A percentile compares a stretch with the other conserved stretches of the same genome.
Evolutionary conservation across 495 filamentous ascomycete species (phyloP).

Genomic region (Aspergillus homomorphus): DNA sequence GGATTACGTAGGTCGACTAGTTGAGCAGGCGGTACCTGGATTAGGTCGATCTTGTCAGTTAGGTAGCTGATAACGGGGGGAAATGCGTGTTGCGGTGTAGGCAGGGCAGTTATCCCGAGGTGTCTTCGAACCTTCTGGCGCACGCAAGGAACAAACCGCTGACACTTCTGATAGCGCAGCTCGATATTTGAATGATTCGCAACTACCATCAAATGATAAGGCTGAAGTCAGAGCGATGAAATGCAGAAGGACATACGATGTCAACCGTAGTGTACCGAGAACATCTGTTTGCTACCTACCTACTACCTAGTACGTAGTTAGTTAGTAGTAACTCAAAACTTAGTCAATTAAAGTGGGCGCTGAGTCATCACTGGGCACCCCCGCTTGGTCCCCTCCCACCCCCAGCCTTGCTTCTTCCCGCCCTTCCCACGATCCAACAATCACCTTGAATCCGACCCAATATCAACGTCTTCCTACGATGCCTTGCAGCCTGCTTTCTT

Average conservation of each 20-base stretch:
- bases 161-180: background rate
- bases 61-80: background rate
- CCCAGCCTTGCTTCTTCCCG: slow-evolving; percentile 10
- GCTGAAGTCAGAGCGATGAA: too few relatives aligned
- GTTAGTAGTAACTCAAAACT: background rate
- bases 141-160: background rate
- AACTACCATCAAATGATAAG: background rate
- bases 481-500: slow-evolving; percentile 8
- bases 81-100: background rate
- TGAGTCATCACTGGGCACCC: slow-evolving; percentile 17
- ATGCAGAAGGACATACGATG: too few relatives aligned
- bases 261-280: background rate
- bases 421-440: slow-evolving; percentile 3
- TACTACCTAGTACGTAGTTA: background rate
- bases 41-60: background rate
- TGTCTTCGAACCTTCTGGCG: background rate
- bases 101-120: background rate
- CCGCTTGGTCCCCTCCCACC: slow-evolving; percentile 11
- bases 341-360: background rate
- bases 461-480: slow-evolving; percentile 13
- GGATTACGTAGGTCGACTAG: slow-evolving; percentile 19
- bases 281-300: slow-evolving; percentile 2
- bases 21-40: background rate
- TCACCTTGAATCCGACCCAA: slow-evolving; percentile 4
- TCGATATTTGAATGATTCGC: background rate